Percentiles rank a stretch among this genome's conserved stretches.
These are phyloP conservation scores for Nannochloris sp. DNA, from an alignment of 139 green algal species.

Conservation along the genomic window DNA sequence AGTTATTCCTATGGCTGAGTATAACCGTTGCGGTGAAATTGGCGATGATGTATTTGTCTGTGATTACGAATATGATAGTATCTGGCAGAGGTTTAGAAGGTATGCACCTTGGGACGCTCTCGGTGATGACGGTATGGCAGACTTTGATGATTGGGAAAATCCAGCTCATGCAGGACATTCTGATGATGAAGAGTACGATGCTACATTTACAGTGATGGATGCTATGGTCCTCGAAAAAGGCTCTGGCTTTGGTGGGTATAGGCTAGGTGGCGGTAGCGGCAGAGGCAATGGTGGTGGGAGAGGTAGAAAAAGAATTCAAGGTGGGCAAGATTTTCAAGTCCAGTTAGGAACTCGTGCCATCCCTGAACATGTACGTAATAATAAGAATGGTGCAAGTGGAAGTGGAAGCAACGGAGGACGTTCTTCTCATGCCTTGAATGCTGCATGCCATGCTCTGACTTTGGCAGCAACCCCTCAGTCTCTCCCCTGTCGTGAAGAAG, in stretches of 20 bases:
- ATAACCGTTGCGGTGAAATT: background rate
- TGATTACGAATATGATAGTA: slow-evolving; percentile 62
- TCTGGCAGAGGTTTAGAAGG: slow-evolving; percentile 20
- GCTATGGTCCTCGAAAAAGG: background rate
- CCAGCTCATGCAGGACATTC: background rate
- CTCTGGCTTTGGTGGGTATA: too few species aligned
- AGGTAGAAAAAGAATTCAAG: background rate
- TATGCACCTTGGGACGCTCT: background rate
- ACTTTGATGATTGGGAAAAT: background rate
- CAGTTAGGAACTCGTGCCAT: slow-evolving; percentile 13
- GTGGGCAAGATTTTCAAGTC: slow-evolving; percentile 6
- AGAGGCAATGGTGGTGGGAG: background rate
- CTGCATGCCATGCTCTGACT: slow-evolving; percentile 44
- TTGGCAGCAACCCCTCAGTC: slow-evolving; percentile 39
- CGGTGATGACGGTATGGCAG: background rate
- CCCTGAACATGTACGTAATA: background rate
- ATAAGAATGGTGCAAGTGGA: background rate
- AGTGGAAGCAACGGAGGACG: too few species aligned
- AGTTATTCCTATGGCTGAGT: slow-evolving; percentile 28
- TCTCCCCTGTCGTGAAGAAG: slow-evolving; percentile 76
- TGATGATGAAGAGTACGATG: slow-evolving; percentile 8
- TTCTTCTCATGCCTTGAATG: slow-evolving; percentile 11
- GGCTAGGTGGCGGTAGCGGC: too few species aligned
- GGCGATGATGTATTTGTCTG: slow-evolving; percentile 82
- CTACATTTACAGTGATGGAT: background rate